A percentile compares a stretch with the other conserved stretches of the same genome.
These are phyloP conservation scores for Pogostemon cablin DNA, from an alignment of 257 asterid genomes.

Conservation along the genomic window DNA sequence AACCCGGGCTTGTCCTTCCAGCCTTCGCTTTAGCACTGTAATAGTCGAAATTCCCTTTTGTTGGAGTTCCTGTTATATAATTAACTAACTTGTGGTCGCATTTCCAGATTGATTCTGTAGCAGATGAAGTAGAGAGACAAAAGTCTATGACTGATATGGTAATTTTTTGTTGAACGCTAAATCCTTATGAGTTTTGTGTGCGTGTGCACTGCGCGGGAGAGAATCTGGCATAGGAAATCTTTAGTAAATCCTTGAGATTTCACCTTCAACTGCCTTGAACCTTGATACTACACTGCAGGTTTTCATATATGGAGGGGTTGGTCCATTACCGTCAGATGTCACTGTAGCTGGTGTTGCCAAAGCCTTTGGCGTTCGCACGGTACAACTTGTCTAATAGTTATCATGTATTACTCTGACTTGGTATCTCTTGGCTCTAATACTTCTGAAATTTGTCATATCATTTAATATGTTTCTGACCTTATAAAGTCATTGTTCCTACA, in stretches of 20 bases:
- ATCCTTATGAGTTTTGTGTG: neutral
- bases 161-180: slow-evolving; percentile 29
- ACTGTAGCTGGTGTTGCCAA: slow-evolving; percentile 93
- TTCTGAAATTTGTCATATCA: slow-evolving; percentile 1
- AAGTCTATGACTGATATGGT: slow-evolving; percentile 82
- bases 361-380: slow-evolving; percentile 95
- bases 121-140: slow-evolving; percentile 84
- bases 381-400: slow-evolving; percentile 29
- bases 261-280: slow-evolving; percentile 3
- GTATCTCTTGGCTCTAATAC: slow-evolving; percentile 10
- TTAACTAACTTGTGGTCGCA: slow-evolving; percentile 5
- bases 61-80: slow-evolving; percentile 8
- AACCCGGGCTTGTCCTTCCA: neutral
- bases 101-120: slow-evolving; percentile 85
- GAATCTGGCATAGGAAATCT: neutral
- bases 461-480: neutral
- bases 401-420: neutral
- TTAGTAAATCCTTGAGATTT: slow-evolving; percentile 1
- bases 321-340: slow-evolving; percentile 89
- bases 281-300: slow-evolving; percentile 47
- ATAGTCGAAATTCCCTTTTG: slow-evolving; percentile 12
- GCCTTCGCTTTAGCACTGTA: neutral
- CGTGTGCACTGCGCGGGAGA: neutral
- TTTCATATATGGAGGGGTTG: slow-evolving; percentile 86
- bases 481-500: neutral